phyloP scores from a whole-genome alignment of 371 early-diverging fungal genomes.

The Syncephalastrum racemosum region DNA sequence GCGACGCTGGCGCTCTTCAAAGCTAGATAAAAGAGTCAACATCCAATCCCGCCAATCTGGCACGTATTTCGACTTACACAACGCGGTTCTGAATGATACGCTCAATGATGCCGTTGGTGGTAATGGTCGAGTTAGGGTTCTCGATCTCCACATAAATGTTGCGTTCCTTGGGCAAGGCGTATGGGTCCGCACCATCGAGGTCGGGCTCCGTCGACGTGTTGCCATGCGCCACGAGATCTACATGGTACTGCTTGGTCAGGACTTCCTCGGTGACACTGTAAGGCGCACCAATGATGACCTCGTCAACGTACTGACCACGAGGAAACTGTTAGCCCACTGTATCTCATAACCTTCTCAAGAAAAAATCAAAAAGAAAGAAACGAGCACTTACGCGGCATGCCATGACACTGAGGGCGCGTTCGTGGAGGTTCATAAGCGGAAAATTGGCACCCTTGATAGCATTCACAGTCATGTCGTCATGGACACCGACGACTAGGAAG shows the following conservation, averaged over 20 bases:
- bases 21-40: slow-evolving; percentile 27
- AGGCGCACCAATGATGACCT: slow-evolving; percentile 91
- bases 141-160: slow-evolving; percentile 78
- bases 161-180: slow-evolving; percentile 70
- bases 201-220: slow-evolving; percentile 64
- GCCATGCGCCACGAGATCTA: slow-evolving; percentile 78
- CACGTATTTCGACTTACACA: no score
- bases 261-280: slow-evolving; percentile 84
- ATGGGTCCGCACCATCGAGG: slow-evolving; percentile 81
- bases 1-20: slow-evolving; percentile 73
- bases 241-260: slow-evolving; percentile 78
- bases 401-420: slow-evolving; percentile 86
- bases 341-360: not conserved
- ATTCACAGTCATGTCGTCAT: slow-evolving; percentile 84
- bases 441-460: slow-evolving; percentile 84
- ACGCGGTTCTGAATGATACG: slow-evolving; percentile 86
- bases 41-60: no score
- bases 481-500: slow-evolving; percentile 92
- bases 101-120: slow-evolving; percentile 82
- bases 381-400: slow-evolving; percentile 73
- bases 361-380: not conserved
- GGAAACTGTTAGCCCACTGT: not conserved
- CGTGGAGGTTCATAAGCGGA: slow-evolving; percentile 94
- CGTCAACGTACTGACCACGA: slow-evolving; percentile 74
- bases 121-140: slow-evolving; percentile 71